These are phyloP conservation scores for Puccinellia tenuiflora DNA, from an alignment of 176 grass and related monocot genomes.

Conservation along the genomic window DNA sequence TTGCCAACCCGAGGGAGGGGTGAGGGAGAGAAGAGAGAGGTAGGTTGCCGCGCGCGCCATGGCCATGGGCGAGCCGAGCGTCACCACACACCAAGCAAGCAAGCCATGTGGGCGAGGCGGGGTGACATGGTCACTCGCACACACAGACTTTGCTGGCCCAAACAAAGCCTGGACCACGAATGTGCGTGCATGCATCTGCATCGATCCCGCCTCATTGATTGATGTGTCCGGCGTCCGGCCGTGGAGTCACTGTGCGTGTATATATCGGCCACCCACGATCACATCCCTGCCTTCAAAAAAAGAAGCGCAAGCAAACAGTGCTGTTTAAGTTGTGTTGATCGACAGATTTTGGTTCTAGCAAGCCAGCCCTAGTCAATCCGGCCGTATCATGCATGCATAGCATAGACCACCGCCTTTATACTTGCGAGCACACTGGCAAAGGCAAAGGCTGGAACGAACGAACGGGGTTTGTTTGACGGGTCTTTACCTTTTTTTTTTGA, in stretches of 20 bases:
- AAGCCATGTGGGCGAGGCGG: slow-evolving; percentile 26
- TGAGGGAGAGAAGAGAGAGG: background rate
- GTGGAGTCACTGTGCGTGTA: slow-evolving; percentile 22
- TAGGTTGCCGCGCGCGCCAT: background rate
- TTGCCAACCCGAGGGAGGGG: background rate
- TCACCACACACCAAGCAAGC: background rate
- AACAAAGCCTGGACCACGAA: slow-evolving; percentile 22
- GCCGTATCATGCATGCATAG: background rate
- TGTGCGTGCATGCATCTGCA: background rate
- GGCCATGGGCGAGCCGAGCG: background rate
- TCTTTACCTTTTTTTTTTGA: too few species aligned
- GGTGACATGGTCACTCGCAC: background rate
- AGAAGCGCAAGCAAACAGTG: background rate
- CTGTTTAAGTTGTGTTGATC: too few species aligned
- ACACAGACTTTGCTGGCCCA: too few species aligned
- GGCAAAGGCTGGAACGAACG: background rate
- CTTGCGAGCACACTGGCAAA: background rate
- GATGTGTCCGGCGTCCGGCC: too few species aligned
- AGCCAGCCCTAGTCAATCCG: background rate
- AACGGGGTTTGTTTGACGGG: background rate
- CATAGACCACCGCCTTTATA: background rate
- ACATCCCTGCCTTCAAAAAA: background rate
- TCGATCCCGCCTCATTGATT: slow-evolving; percentile 26
- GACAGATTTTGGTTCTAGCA: background rate
- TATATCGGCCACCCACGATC: background rate